A percentile compares a stretch with the other conserved stretches of the same genome.
Conservation (phyloP, 2,329 filamentous ascomycete genomes). For the Talaromyces islandicus region DNA sequence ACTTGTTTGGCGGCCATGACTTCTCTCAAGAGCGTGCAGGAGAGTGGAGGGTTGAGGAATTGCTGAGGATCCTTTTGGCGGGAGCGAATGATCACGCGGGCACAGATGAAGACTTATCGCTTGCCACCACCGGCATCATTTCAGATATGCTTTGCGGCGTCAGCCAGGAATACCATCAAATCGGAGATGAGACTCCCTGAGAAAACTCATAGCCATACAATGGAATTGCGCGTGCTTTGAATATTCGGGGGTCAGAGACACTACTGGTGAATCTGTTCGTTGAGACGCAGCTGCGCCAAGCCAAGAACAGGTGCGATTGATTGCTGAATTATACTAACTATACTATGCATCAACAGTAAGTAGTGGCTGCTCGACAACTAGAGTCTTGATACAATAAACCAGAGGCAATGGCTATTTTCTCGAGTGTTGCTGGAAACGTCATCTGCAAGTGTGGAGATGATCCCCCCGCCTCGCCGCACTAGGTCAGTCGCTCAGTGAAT, state of each 20-base stretch:
- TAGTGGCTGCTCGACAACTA: neutral
- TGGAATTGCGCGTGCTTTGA: neutral
- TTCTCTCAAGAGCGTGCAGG: neutral
- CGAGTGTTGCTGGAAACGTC: neutral
- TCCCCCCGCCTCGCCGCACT: neutral
- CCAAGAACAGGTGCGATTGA: neutral
- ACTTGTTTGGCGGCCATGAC: conserved; percentile 2
- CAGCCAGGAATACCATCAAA: neutral
- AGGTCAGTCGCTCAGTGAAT: neutral
- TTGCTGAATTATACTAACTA: neutral
- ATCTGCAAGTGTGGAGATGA: neutral
- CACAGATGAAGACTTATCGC: neutral
- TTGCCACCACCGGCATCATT: neutral
- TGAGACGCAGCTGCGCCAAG: neutral
- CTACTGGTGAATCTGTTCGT: neutral
- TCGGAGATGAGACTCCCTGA: neutral
- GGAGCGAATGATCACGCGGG: neutral
- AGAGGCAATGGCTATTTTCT: neutral
- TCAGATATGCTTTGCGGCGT: neutral
- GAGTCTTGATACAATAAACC: neutral
- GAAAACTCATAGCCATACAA: neutral
- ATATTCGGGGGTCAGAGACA: neutral
- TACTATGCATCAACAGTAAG: neutral
- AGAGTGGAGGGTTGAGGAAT: neutral
- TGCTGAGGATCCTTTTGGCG: neutral